Evolutionary conservation across 257 asterid genomes (phyloP), one percentile per base, ranked within the genome.

Genomic region (Mentha longifolia): DNA sequence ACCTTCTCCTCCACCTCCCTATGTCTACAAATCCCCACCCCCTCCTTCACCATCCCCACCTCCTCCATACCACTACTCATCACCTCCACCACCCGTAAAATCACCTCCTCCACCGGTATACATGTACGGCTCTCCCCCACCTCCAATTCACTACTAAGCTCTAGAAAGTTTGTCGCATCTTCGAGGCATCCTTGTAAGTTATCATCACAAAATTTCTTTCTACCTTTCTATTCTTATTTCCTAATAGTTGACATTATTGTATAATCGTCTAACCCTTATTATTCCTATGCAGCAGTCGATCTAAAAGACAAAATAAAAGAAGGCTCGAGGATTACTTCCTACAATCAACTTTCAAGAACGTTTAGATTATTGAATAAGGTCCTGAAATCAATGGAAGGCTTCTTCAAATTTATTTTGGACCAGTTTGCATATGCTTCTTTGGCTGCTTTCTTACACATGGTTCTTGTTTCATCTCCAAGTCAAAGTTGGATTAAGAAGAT

Each of bases 41-140:
- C 80, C 83, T 2, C 79, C 83, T 3, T 49, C 81, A 7, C 72
- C 82, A 0, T 61, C 73, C 0, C 73, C 76, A 0, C 70, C 73
- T 10, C 79, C 76, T 0, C 57, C 62, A 0, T 70, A 74, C 43
- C 2, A 14, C 72, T 84, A 84, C 68, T 5, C 50, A 46, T 82
- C 89, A 37, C 87, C 89, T 58, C 89, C 89, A 9, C 89, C 90
- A 39, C 90, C 90, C 0, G 67, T 78, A 56, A 74, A 76, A 55
- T 74, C 88, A 20, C 80, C 85, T 43, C 83, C 84, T 15, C 86
- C 84, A 57, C 80, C 80, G 0, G 76, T 49, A 25, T 82, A 82
- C 75, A 75, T 72, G 41, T 85, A 85, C 2, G 66, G 63, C 20
- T 84, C 89, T 20, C 86, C 89, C 13, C 89, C 89, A 25, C 87